These are phyloP conservation scores for Dillenia turbinata DNA, from an alignment of 164 flowering plant genomes.

Conservation along the genomic window DNA sequence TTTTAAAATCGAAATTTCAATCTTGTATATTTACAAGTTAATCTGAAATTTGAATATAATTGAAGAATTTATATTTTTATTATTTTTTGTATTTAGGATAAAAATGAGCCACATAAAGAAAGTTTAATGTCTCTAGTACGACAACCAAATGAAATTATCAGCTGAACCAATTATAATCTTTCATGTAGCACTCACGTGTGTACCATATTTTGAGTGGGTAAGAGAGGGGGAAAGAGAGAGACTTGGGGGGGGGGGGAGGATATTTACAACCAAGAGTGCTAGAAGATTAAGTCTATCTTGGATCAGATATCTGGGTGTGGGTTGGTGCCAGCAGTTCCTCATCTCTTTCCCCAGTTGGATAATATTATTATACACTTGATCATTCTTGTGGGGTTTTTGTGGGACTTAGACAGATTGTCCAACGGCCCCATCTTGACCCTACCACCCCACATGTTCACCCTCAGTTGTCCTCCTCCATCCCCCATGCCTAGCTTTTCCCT, in stretches of 20 bases:
- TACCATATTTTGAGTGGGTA: conserved; percentile 2
- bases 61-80: too few species aligned
- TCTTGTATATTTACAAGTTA: too few species aligned
- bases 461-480: conserved; percentile 10
- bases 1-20: too few species aligned
- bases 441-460: conserved; percentile 40
- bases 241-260: neutral
- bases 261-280: conserved; percentile 36
- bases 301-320: conserved; percentile 37
- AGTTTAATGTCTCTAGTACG: too few species aligned
- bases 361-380: conserved; percentile 32
- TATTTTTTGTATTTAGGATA: too few species aligned
- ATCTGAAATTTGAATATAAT: too few species aligned
- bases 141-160: too few species aligned
- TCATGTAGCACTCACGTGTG: too few species aligned
- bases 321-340: conserved; percentile 33
- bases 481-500: conserved; percentile 15
- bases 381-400: conserved; percentile 34
- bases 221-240: conserved; percentile 4
- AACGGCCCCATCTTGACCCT: conserved; percentile 39
- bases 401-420: conserved; percentile 44
- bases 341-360: conserved; percentile 38
- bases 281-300: conserved; percentile 34
- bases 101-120: too few species aligned
- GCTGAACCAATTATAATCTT: too few species aligned